Evolutionary conservation across 1,139 yeast species (phyloP).

Genomic region (Magnusiomyces sp.): DNA sequence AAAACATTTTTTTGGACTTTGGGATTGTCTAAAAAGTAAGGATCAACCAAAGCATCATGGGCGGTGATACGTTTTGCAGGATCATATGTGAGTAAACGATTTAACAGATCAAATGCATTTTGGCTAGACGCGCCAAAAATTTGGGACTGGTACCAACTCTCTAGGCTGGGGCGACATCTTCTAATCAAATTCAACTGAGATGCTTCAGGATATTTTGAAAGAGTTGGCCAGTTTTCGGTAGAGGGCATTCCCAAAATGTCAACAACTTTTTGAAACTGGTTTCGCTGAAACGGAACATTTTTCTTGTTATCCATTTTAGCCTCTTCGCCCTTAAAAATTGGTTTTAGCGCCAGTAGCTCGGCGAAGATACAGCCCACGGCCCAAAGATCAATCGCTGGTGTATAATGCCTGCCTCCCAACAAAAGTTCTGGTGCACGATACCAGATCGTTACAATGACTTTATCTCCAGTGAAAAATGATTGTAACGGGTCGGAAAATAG

Average conservation of each 20-base stretch:
- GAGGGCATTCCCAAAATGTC: conserved; percentile 90
- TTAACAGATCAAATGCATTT: conserved; percentile 57
- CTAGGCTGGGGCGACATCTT: conserved; percentile 56
- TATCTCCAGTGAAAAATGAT: conserved; percentile 85
- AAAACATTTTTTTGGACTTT: conserved; percentile 51
- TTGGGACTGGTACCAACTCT: conserved; percentile 57
- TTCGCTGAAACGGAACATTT: conserved; percentile 86
- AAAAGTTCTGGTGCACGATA: conserved; percentile 92
- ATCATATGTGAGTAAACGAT: conserved; percentile 65
- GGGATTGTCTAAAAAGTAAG: conserved; percentile 62
- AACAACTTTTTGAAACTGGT: conserved; percentile 80
- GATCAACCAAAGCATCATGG: conserved; percentile 61
- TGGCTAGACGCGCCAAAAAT: conserved; percentile 34
- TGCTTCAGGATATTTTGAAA: conserved; percentile 79
- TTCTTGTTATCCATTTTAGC: conserved; percentile 83
- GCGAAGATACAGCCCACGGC: conserved; percentile 96
- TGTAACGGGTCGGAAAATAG: conserved; percentile 84
- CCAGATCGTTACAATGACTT: conserved; percentile 98
- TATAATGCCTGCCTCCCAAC: conserved; percentile 85
- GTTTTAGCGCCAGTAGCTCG: conserved; percentile 78
- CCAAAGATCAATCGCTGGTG: conserved; percentile 94
- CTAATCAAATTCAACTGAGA: conserved; percentile 57
- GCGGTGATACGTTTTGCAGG: conserved; percentile 78
- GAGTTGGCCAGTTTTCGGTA: conserved; percentile 62
- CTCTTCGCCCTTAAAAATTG: conserved; percentile 95